A percentile compares a stretch with the other conserved stretches of the same genome.
These are phyloP conservation scores for Globisporangium sylvaticum DNA, from an alignment of 352 stramenopile genomes.

Conservation along the genomic window DNA sequence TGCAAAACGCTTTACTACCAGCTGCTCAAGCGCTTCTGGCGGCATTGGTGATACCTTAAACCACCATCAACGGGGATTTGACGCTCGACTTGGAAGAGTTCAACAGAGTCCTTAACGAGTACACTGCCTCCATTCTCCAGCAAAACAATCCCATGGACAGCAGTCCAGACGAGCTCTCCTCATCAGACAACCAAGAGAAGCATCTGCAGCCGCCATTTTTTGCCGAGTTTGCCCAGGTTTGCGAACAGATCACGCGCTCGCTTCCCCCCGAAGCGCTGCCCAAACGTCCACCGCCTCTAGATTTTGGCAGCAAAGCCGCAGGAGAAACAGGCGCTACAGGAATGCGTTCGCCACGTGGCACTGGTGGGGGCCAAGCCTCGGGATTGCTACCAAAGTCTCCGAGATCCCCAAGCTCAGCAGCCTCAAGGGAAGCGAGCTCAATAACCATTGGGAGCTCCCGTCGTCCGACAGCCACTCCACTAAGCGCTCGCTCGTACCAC, in stretches of 20 bases:
- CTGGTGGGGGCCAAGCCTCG: no score
- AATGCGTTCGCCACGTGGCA: no score
- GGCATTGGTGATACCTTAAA: no score
- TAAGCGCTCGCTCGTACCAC: background rate
- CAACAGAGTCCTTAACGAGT: conserved; percentile 28
- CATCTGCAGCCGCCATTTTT: conserved; percentile 26
- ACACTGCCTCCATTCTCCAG: conserved; percentile 19
- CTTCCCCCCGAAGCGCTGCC: conserved; percentile 19
- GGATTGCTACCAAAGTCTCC: background rate
- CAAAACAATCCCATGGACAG: conserved; percentile 3
- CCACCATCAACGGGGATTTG: no score
- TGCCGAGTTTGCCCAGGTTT: conserved; percentile 29
- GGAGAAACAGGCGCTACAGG: no score
- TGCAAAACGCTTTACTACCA: background rate
- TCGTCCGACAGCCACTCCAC: background rate
- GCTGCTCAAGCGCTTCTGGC: background rate
- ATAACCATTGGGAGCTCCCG: background rate
- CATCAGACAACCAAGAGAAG: conserved; percentile 16
- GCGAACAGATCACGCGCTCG: conserved; percentile 23
- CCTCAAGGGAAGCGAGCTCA: conserved; percentile 4
- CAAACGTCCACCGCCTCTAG: background rate
- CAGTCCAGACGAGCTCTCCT: background rate
- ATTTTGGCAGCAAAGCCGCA: background rate
- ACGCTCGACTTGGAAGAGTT: conserved; percentile 17
- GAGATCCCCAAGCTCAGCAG: background rate